These are phyloP conservation scores for Cornus florida DNA, from an alignment of 148 eudicot genomes.

Conservation along the genomic window DNA sequence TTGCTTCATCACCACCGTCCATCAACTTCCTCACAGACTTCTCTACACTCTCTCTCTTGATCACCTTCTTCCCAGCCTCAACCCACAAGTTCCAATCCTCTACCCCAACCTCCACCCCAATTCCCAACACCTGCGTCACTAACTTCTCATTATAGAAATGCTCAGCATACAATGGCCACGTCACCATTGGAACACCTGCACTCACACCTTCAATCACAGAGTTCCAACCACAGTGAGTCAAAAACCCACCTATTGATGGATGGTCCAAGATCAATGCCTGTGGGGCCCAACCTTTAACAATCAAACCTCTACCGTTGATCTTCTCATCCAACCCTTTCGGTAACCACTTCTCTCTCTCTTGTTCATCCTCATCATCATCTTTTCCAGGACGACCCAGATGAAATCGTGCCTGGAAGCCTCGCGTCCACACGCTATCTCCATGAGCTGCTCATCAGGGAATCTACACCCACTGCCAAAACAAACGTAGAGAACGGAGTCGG, in stretches of 20 bases:
- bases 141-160: no score
- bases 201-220: conserved; percentile 17
- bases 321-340: conserved; percentile 11
- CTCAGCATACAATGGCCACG: conserved; percentile 18
- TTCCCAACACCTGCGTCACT: no score
- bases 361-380: neutral
- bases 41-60: no score
- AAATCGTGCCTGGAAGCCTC: conserved; percentile 4
- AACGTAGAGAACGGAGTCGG: conserved; percentile 13
- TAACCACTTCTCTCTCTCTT: conserved; percentile 1
- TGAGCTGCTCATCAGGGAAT: conserved; percentile 15
- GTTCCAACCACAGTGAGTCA: conserved; percentile 28
- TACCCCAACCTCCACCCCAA: no score
- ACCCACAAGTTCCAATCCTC: no score
- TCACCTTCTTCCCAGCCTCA: no score
- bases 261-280: conserved; percentile 18
- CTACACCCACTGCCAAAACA: conserved; percentile 6
- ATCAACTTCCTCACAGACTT: no score
- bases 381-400: conserved; percentile 13
- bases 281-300: conserved; percentile 30
- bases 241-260: conserved; percentile 9
- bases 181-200: conserved; percentile 12
- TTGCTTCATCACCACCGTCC: no score
- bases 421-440: conserved; percentile 16
- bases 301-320: conserved; percentile 9